Evolutionary conservation across 352 stramenopile genomes (phyloP).

Genomic region (Pythium utonaiense): DNA sequence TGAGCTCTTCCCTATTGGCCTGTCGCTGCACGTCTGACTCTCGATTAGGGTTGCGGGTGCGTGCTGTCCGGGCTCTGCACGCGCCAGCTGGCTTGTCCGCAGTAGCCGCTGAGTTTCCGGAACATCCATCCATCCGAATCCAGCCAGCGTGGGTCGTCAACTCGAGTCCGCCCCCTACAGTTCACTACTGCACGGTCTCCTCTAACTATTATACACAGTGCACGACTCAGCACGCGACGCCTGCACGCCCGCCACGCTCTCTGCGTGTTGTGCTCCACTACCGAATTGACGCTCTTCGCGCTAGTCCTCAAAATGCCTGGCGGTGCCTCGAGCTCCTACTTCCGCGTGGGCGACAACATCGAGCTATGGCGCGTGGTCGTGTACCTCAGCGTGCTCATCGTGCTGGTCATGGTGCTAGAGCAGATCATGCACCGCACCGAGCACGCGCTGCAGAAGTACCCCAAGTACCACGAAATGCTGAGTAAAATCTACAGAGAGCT

Average conservation of each 20-base stretch:
- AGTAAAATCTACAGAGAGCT: slow-evolving; percentile 39
- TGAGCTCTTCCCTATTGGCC: neutral
- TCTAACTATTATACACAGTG: no score
- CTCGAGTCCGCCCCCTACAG: neutral
- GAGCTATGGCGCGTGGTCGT: slow-evolving; percentile 53
- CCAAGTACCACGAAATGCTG: slow-evolving; percentile 67
- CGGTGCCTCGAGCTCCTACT: slow-evolving; percentile 33
- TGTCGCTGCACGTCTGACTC: neutral
- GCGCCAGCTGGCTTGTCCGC: no score
- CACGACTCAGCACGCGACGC: no score
- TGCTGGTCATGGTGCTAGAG: slow-evolving; percentile 52
- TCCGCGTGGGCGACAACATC: slow-evolving; percentile 49
- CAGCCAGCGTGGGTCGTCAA: neutral
- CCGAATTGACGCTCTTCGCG: neutral
- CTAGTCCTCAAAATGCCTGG: neutral
- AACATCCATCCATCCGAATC: neutral
- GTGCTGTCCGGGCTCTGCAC: no score
- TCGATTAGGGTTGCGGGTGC: neutral
- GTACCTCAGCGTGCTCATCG: slow-evolving; percentile 45
- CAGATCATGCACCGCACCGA: slow-evolving; percentile 43
- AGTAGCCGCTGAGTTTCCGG: neutral
- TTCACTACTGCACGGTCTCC: no score
- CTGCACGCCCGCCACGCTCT: no score
- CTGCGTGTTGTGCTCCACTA: neutral
- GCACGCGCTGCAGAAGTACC: slow-evolving; percentile 39